Conservation (phyloP, 176 grass and related monocot genomes). For the Oryza officinalis region DNA sequence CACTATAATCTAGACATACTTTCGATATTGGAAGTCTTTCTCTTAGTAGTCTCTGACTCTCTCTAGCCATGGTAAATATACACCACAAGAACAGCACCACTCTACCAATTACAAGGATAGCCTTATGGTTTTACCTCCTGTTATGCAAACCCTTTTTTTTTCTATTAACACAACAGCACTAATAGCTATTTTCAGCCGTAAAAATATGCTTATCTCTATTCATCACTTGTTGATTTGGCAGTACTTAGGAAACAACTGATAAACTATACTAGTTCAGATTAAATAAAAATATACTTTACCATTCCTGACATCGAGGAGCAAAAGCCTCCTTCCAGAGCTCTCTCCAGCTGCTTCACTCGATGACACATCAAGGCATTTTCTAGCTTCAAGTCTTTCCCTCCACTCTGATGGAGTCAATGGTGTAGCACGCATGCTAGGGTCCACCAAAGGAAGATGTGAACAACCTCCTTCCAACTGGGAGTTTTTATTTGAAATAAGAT, state of each 20-base stretch:
- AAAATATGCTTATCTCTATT: not conserved
- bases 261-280: not conserved
- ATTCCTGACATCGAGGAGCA: conserved; percentile 94
- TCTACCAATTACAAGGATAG: not conserved
- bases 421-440: conserved; percentile 67
- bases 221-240: not conserved
- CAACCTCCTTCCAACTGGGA: conserved; percentile 88
- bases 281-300: conserved; percentile 48
- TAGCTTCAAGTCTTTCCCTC: conserved; percentile 68
- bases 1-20: not conserved
- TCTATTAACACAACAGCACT: not conserved
- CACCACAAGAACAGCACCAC: not conserved
- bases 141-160: not conserved
- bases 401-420: conserved; percentile 74
- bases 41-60: not conserved
- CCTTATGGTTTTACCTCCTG: not conserved
- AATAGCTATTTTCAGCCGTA: not conserved
- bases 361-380: conserved; percentile 33
- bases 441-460: conserved; percentile 77
- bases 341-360: conserved; percentile 32
- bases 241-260: not conserved
- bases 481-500: conserved; percentile 31
- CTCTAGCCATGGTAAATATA: not conserved
- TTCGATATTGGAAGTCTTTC: not conserved
- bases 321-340: conserved; percentile 42